Evolutionary conservation across 208 protist genomes (phyloP).

Genomic region (Crithidia fasciculata): DNA sequence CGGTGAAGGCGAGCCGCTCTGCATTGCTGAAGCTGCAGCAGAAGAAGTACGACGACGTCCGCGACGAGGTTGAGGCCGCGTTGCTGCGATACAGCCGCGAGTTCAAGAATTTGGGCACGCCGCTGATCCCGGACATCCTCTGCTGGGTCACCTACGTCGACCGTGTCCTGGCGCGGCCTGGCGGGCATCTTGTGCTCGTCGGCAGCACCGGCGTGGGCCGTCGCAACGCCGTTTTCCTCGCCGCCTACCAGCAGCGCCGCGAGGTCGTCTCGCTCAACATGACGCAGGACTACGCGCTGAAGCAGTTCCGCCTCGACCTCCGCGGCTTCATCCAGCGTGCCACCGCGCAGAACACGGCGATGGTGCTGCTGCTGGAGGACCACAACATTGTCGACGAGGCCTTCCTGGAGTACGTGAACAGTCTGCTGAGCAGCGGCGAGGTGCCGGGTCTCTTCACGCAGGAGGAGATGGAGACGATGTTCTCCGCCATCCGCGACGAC

Average conservation of each 20-base stretch:
- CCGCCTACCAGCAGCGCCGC: slow-evolving; percentile 87
- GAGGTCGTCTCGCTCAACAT: slow-evolving; percentile 91
- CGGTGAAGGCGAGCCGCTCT: not conserved
- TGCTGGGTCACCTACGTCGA: slow-evolving; percentile 91
- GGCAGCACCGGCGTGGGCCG: slow-evolving; percentile 92
- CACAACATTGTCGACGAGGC: slow-evolving; percentile 96
- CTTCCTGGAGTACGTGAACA: slow-evolving; percentile 97
- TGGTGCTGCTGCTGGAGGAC: slow-evolving; percentile 97
- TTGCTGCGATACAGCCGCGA: slow-evolving; percentile 96
- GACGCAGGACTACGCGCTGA: slow-evolving; percentile 89
- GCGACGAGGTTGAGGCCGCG: slow-evolving; percentile 78
- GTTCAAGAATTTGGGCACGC: slow-evolving; percentile 91
- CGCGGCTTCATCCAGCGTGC: slow-evolving; percentile 81
- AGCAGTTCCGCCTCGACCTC: slow-evolving; percentile 90
- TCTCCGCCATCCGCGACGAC: slow-evolving; percentile 89
- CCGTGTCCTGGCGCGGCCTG: slow-evolving; percentile 83
- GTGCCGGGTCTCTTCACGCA: slow-evolving; percentile 96
- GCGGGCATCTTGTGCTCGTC: slow-evolving; percentile 93
- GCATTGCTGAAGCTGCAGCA: slow-evolving; percentile 57
- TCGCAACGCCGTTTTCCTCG: slow-evolving; percentile 83
- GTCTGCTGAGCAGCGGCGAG: slow-evolving; percentile 91
- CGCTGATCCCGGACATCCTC: slow-evolving; percentile 94
- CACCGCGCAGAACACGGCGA: slow-evolving; percentile 81
- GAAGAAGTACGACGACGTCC: slow-evolving; percentile 71
- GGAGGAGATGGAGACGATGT: slow-evolving; percentile 97